A percentile compares a stretch with the other conserved stretches of the same genome.
phyloP scores from a whole-genome alignment of 352 stramenopile species.

The Globisporangium spinosum region DNA sequence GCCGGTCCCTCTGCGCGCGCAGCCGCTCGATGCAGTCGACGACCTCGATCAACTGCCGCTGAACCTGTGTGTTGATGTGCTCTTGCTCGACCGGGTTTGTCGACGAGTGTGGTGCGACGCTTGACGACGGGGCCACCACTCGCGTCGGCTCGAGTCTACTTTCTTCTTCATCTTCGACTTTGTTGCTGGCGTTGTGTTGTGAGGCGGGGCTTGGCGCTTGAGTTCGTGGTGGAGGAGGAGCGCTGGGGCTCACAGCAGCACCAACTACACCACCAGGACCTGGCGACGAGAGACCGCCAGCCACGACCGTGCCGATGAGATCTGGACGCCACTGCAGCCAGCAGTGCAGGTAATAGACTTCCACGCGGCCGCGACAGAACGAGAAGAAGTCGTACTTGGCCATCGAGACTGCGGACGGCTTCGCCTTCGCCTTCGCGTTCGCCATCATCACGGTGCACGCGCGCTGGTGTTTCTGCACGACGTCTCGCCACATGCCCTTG shows the following conservation, averaged over 20 bases:
- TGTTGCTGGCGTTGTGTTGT: no score
- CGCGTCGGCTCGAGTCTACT: no score
- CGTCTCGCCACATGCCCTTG: constrained; percentile 1
- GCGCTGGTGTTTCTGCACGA: neutral
- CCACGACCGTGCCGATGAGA: neutral
- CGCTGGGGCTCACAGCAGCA: neutral
- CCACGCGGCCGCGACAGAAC: neutral
- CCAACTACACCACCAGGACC: no score
- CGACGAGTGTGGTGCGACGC: neutral
- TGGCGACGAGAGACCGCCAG: neutral
- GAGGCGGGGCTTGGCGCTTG: no score
- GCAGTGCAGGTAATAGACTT: constrained; percentile 6
- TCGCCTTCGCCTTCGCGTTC: neutral
- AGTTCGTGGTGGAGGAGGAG: neutral
- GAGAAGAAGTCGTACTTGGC: neutral
- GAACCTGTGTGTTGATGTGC: neutral
- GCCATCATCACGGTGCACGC: neutral
- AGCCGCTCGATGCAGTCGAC: neutral
- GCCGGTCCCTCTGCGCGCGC: neutral
- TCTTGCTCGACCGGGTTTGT: neutral
- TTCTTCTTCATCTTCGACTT: no score
- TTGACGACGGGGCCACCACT: no score
- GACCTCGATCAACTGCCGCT: neutral
- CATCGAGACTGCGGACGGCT: neutral
- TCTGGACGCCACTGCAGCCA: constrained; percentile 1